phyloP scores from a whole-genome alignment of 768 basidiomycete genomes.

The Lepiota brunneoincarnata region DNA sequence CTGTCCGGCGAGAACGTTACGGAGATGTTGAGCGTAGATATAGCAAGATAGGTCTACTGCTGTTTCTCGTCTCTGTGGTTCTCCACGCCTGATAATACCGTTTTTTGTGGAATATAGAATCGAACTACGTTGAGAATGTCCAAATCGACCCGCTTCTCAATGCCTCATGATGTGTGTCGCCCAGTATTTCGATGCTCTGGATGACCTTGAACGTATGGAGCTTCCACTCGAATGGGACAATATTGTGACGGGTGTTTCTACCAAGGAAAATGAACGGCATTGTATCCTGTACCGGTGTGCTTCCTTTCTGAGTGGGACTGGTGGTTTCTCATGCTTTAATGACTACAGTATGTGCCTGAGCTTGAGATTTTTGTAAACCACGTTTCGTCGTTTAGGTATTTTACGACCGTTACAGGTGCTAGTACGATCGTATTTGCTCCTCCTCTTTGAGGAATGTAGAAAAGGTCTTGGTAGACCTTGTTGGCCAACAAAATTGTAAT shows the following conservation, averaged over 20 bases:
- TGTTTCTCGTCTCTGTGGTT: neutral
- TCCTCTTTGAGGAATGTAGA: too few species aligned
- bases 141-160: neutral
- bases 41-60: neutral
- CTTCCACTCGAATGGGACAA: slow-evolving; percentile 9
- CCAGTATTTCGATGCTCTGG: slow-evolving; percentile 3
- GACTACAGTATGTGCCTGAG: slow-evolving; percentile 3
- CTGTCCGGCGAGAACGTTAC: too few species aligned
- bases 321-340: neutral
- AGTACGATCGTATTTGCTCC: too few species aligned
- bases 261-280: neutral
- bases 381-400: slow-evolving; percentile 5
- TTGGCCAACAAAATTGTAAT: too few species aligned
- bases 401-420: neutral
- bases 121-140: neutral
- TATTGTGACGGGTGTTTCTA: slow-evolving; percentile 5
- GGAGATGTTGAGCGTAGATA: too few species aligned
- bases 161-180: slow-evolving; percentile 2
- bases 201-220: slow-evolving; percentile 7
- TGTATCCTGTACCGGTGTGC: slow-evolving; percentile 8
- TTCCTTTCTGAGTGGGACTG: neutral
- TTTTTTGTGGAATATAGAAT: neutral
- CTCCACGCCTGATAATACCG: neutral
- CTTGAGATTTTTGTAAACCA: slow-evolving; percentile 1
- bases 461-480: too few species aligned